Percentiles rank a stretch among this genome's conserved stretches.
phyloP scores from a whole-genome alignment of 176 grass and related monocot species.

The Eleusine indica region DNA sequence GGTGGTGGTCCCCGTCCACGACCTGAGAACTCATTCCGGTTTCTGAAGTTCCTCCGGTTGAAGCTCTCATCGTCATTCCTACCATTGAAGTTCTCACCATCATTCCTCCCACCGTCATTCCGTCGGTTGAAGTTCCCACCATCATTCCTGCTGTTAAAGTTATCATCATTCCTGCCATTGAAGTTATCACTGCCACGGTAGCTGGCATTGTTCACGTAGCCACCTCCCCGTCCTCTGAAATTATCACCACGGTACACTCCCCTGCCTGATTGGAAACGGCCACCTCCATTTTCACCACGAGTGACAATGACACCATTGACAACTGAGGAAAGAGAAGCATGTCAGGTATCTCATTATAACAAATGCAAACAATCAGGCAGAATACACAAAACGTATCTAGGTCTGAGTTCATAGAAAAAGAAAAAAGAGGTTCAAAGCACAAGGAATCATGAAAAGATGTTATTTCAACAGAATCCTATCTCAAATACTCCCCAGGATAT shows the following conservation, averaged over 20 bases:
- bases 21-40: slow-evolving; percentile 52
- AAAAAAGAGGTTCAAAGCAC: not conserved
- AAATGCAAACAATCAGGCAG: not conserved
- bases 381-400: not conserved
- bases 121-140: slow-evolving; percentile 1
- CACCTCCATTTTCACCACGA: slow-evolving; percentile 37
- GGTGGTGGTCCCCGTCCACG: slow-evolving; percentile 38
- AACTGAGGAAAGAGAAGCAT: slow-evolving; percentile 5
- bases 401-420: not conserved
- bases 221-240: slow-evolving; percentile 54
- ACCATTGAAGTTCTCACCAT: not conserved
- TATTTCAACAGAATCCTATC: not conserved
- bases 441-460: not conserved
- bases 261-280: slow-evolving; percentile 55
- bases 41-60: slow-evolving; percentile 47
- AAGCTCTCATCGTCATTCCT: slow-evolving; percentile 7
- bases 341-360: not conserved
- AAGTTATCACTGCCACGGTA: slow-evolving; percentile 49
- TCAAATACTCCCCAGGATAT: not conserved
- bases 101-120: not conserved
- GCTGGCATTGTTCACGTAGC: slow-evolving; percentile 39
- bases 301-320: slow-evolving; percentile 50
- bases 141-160: slow-evolving; percentile 23
- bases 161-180: slow-evolving; percentile 7
- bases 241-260: slow-evolving; percentile 55